Base-by-base conservation (phyloP, 2,329 filamentous ascomycete genomes). In the Intubia oerlemansii region DNA sequence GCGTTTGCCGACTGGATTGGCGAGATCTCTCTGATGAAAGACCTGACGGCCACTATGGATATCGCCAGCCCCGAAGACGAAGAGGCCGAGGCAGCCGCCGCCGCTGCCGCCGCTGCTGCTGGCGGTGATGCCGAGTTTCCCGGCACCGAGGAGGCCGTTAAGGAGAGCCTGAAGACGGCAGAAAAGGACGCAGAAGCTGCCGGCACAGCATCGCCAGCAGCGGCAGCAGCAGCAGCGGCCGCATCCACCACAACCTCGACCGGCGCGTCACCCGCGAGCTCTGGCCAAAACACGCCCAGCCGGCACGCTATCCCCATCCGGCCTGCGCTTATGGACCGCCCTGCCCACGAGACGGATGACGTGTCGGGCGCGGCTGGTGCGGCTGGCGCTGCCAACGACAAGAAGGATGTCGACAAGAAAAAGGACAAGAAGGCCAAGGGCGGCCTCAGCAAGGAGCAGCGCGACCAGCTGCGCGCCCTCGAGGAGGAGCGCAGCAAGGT, bases 11-110 rank as follows among this genome's bases (percentile, higher is more conserved):
- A 98, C 57, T 81, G 88, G 62, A 95, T 98, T 45, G 88, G 88
- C 40, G 88, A 98, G 61, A 92, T 98, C 41, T 88, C 80, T 28
- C 68, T 98, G 33, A 93, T 98, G 79, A 95, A 93, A 57, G 88
- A 98, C 45, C 63, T 98, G 31, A 95, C 85, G 12, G 81, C 82
- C 44, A 92, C 84, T 25, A 95, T 98, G 85, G 88, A 98, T 44
- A 95, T 98, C 40, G 84, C 81, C 13, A 85, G 82, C 71, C 62
- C 78, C 32, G 71, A 72, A 35, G 69, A 74, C 36, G 70, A 66
- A 25, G 54, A 56, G n/a, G 34, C 31, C 10, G 34, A 25, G 5
- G 49, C 49, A 0, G 31, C 24, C 3, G 28, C 10, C 2, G 28
- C 14, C 3, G 18, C 14, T 5, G 27, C 12, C 3, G 22, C 14